Evolutionary conservation across 192 early-diverging fungal species (phyloP).

Genomic region (Chytriomyces hyalinus): DNA sequence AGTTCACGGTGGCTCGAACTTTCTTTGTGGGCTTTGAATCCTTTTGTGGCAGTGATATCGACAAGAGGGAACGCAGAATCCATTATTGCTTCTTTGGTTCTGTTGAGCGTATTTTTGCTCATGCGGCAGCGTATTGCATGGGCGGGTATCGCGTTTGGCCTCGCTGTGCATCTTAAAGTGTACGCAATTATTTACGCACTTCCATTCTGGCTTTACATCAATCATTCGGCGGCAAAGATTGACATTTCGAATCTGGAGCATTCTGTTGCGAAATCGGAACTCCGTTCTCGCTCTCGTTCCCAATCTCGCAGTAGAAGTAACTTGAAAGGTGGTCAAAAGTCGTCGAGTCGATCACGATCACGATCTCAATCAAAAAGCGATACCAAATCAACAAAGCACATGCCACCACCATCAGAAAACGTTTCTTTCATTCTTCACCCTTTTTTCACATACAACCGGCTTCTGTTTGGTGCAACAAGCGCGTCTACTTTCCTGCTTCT

Average conservation of each 20-base stretch:
- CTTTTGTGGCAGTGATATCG: slow-evolving; percentile 95
- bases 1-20: slow-evolving; percentile 9
- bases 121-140: background rate
- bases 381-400: too few species aligned
- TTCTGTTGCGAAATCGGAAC: too few species aligned
- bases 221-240: background rate
- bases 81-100: slow-evolving; percentile 76
- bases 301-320: too few species aligned
- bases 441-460: slow-evolving; percentile 37
- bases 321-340: too few species aligned
- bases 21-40: slow-evolving; percentile 89
- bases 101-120: slow-evolving; percentile 74
- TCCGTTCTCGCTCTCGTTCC: too few species aligned
- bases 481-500: slow-evolving; percentile 47
- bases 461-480: slow-evolving; percentile 51
- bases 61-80: slow-evolving; percentile 94
- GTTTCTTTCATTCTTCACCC: background rate
- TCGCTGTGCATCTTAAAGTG: slow-evolving; percentile 96
- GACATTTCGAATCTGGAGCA: too few species aligned
- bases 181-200: slow-evolving; percentile 96
- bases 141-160: slow-evolving; percentile 75
- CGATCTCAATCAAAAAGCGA: too few species aligned
- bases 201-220: slow-evolving; percentile 68
- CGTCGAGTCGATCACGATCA: too few species aligned
- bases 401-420: too few species aligned